Evolutionary conservation across 805 yeast genomes (phyloP).

Genomic region (Blastobotrys mokoenaii): DNA sequence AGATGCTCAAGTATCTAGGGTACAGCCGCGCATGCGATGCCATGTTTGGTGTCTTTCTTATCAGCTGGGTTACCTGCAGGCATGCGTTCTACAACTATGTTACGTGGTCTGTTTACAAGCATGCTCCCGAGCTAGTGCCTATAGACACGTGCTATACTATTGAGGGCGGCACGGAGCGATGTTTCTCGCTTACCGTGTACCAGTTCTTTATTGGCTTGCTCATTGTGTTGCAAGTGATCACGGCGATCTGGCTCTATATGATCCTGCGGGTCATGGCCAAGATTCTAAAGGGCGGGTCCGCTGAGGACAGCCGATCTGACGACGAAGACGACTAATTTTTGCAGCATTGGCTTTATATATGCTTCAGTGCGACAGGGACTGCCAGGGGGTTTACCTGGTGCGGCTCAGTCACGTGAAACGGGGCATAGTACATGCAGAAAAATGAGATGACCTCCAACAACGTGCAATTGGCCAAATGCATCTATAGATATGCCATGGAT

Average conservation of each 20-base stretch:
- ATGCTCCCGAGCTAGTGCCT: slow-evolving; percentile 36
- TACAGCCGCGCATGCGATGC: slow-evolving; percentile 52
- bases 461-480: too few relatives aligned
- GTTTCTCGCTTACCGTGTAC: slow-evolving; percentile 28
- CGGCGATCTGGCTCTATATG: slow-evolving; percentile 65
- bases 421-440: too few relatives aligned
- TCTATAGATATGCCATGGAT: too few relatives aligned
- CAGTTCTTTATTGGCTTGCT: slow-evolving; percentile 46
- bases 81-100: slow-evolving; percentile 68
- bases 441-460: too few relatives aligned
- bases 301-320: slow-evolving; percentile 84
- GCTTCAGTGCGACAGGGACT: too few relatives aligned
- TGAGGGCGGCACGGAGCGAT: slow-evolving; percentile 23
- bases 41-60: slow-evolving; percentile 57
- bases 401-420: too few relatives aligned
- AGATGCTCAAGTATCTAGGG: slow-evolving; percentile 68
- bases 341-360: too few relatives aligned
- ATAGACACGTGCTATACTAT: slow-evolving; percentile 19
- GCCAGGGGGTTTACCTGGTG: too few relatives aligned
- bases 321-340: slow-evolving; percentile 44
- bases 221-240: slow-evolving; percentile 56
- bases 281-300: slow-evolving; percentile 64
- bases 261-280: slow-evolving; percentile 61
- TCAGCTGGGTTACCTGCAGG: slow-evolving; percentile 62
- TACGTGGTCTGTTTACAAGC: slow-evolving; percentile 47